Conservation (phyloP, 768 basidiomycete genomes). For the Collybia mongolica region DNA sequence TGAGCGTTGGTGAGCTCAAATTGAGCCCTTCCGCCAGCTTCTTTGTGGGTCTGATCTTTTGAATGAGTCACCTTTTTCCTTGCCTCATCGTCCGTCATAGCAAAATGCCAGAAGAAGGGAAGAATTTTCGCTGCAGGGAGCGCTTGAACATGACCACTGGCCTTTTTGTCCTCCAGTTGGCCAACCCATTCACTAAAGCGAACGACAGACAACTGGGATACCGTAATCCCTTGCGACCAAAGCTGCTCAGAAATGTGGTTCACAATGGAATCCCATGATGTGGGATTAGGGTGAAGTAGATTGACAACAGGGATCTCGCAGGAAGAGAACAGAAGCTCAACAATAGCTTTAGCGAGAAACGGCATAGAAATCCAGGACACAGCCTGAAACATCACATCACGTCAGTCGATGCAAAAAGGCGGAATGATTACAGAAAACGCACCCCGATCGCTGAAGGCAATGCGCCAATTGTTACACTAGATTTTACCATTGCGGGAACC, state of each 20-base stretch:
- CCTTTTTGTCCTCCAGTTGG: no score
- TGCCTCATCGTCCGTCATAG: no score
- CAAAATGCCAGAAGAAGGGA: no score
- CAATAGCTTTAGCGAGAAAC: slow-evolving; percentile 22
- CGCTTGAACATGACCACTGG: no score
- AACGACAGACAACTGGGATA: neutral
- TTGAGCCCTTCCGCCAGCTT: no score
- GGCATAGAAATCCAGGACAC: slow-evolving; percentile 34
- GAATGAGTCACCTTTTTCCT: no score
- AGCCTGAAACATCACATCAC: slow-evolving; percentile 15
- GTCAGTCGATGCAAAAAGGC: neutral
- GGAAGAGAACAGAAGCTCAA: slow-evolving; percentile 26
- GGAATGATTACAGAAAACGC: slow-evolving; percentile 1
- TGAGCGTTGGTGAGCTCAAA: no score
- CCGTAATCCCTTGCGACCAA: neutral
- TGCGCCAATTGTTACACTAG: slow-evolving; percentile 20
- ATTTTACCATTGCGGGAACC: slow-evolving; percentile 33
- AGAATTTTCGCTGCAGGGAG: no score
- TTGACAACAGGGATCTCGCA: slow-evolving; percentile 20
- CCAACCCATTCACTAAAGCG: no score
- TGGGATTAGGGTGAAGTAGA: slow-evolving; percentile 27
- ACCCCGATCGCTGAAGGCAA: slow-evolving; percentile 21
- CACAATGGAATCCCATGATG: no score
- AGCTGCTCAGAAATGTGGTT: slow-evolving; percentile 12
- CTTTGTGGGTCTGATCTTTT: no score